These are phyloP conservation scores for Debaryomycetaceae sp. DNA, from an alignment of 1,139 yeast species.

Conservation along the genomic window DNA sequence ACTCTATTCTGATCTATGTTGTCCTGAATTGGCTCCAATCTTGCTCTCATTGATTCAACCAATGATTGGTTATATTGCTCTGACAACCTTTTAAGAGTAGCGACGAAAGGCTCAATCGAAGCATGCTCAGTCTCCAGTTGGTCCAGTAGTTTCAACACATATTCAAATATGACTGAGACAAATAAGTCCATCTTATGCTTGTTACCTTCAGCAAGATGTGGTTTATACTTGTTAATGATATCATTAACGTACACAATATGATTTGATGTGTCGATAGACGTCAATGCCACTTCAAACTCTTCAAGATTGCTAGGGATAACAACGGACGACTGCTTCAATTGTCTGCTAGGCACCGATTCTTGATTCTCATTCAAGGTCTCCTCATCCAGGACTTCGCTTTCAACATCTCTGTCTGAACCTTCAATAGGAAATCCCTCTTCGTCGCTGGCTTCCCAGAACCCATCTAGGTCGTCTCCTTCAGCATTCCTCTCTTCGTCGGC, in stretches of 20 bases:
- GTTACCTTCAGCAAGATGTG: slow-evolving; percentile 77
- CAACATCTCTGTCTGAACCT: slow-evolving; percentile 17
- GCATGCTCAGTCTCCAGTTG: slow-evolving; percentile 10
- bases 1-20: slow-evolving; percentile 36
- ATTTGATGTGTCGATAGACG: slow-evolving; percentile 33
- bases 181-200: slow-evolving; percentile 69
- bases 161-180: slow-evolving; percentile 62
- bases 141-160: slow-evolving; percentile 52
- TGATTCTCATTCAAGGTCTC: neutral
- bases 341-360: slow-evolving; percentile 4
- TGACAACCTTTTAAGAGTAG: slow-evolving; percentile 55
- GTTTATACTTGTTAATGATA: slow-evolving; percentile 63
- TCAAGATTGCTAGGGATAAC: slow-evolving; percentile 59
- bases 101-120: slow-evolving; percentile 41
- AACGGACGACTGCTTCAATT: slow-evolving; percentile 14
- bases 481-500: slow-evolving; percentile 45
- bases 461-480: slow-evolving; percentile 69
- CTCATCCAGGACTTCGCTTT: neutral
- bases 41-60: slow-evolving; percentile 42
- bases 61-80: slow-evolving; percentile 63
- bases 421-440: slow-evolving; percentile 33
- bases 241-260: slow-evolving; percentile 39
- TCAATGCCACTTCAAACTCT: slow-evolving; percentile 41
- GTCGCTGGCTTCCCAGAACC: slow-evolving; percentile 54
- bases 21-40: slow-evolving; percentile 44